phyloP scores from a whole-genome alignment of 2,329 filamentous ascomycete species.

The Trichoderma lentiforme region DNA sequence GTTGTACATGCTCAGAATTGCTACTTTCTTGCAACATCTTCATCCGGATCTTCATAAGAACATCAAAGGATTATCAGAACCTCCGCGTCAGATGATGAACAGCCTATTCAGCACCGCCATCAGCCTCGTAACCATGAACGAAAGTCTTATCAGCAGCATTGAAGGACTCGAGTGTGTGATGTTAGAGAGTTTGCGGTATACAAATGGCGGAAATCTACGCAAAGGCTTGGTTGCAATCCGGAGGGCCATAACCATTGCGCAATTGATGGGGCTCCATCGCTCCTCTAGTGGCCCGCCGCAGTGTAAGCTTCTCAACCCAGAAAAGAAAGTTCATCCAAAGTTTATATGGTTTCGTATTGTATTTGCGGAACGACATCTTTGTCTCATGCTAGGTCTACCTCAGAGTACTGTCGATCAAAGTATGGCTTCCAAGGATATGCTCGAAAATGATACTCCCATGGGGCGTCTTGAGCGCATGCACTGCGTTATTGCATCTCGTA shows the following conservation, averaged over 20 bases:
- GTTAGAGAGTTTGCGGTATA: background rate
- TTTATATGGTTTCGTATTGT: constrained; percentile 39
- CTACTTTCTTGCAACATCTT: background rate
- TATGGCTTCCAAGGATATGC: background rate
- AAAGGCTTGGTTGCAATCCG: background rate
- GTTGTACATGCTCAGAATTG: background rate
- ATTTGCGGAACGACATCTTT: constrained; percentile 36
- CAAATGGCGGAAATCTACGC: background rate
- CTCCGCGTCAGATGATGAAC: background rate
- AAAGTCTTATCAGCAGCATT: background rate
- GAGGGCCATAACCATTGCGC: background rate
- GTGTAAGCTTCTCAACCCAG: background rate
- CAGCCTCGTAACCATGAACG: background rate
- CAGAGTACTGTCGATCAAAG: constrained; percentile 26
- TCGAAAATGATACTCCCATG: background rate
- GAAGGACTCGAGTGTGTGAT: background rate
- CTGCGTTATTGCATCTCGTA: constrained; percentile 30
- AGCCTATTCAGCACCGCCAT: background rate
- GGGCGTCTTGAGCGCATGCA: background rate
- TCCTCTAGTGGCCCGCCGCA: background rate
- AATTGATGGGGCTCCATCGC: background rate
- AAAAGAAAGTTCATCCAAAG: constrained; percentile 10
- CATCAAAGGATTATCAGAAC: background rate
- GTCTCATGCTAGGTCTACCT: constrained; percentile 40
- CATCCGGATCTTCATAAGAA: background rate